A percentile compares a stretch with the other conserved stretches of the same genome.
Conservation (phyloP, 2,329 filamentous ascomycete genomes). For the Penicillium sp. region DNA sequence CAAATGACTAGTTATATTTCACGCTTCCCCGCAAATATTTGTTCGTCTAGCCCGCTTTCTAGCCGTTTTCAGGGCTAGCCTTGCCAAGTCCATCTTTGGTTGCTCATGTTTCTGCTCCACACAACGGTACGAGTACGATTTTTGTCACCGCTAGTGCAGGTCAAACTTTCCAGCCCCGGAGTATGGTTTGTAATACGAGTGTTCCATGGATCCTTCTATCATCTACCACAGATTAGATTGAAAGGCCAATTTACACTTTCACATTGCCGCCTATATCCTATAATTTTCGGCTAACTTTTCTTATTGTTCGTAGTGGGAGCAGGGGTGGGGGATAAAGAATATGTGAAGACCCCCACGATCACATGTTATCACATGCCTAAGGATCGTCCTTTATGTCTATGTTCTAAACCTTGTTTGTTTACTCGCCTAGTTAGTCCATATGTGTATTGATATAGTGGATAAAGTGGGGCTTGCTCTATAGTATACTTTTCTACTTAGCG, state of each 20-base stretch:
- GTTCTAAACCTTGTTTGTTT: not conserved
- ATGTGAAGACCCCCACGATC: not conserved
- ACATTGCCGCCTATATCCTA: not conserved
- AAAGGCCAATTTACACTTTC: not conserved
- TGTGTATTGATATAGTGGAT: not conserved
- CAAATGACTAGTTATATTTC: too few species aligned
- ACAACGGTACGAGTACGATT: not conserved
- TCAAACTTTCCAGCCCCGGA: not conserved
- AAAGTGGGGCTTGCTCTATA: not conserved
- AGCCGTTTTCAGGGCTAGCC: not conserved
- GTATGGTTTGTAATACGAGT: not conserved
- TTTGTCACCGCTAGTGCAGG: not conserved
- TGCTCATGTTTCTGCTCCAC: not conserved
- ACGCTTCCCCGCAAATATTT: not conserved
- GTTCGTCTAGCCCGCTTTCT: not conserved
- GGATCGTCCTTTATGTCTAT: not conserved
- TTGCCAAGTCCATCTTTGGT: not conserved
- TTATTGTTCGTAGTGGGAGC: too few species aligned
- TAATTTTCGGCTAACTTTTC: not conserved
- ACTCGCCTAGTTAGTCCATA: not conserved
- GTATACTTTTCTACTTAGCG: not conserved
- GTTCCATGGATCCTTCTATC: too few species aligned
- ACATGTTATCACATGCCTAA: not conserved
- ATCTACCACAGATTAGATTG: not conserved
- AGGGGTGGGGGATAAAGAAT: too few species aligned